These are phyloP conservation scores for Dalbergia oliveri DNA, from an alignment of 306 rosid genomes.

Conservation along the genomic window DNA sequence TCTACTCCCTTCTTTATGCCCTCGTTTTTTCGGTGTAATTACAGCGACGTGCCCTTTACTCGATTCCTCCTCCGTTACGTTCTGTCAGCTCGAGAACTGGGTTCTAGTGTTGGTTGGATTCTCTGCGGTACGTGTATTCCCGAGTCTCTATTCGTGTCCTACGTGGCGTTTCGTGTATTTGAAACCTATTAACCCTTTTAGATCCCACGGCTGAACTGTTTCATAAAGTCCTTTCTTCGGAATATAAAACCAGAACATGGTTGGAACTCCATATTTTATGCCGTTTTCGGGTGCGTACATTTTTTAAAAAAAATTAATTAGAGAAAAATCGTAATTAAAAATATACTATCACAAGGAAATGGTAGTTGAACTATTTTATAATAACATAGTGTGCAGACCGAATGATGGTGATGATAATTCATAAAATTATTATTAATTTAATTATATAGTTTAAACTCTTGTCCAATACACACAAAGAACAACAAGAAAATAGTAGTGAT, in stretches of 20 bases:
- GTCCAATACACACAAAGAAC: no score
- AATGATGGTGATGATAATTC: no score
- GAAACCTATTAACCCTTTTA: background rate
- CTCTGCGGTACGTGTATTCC: background rate
- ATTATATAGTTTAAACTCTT: no score
- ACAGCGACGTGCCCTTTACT: constrained; percentile 10
- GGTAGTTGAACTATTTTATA: no score
- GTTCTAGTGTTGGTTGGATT: background rate
- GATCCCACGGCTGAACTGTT: background rate
- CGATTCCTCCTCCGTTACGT: constrained; percentile 1
- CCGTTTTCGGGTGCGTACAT: background rate
- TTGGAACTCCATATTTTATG: background rate
- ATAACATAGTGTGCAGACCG: no score
- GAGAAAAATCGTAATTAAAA: no score
- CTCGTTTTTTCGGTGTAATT: constrained; percentile 48
- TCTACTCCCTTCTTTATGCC: constrained; percentile 38
- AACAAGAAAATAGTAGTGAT: no score
- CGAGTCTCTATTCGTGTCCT: no score
- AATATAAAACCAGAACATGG: no score
- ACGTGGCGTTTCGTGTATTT: background rate
- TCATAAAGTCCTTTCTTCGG: background rate
- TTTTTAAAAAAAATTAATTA: no score
- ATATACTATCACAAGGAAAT: no score
- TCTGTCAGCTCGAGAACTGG: constrained; percentile 36
- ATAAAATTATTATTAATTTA: no score